Evolutionary conservation across 495 filamentous ascomycete species (phyloP), one percentile per base, ranked within the genome.

Genomic region (Oidiodendron maius): DNA sequence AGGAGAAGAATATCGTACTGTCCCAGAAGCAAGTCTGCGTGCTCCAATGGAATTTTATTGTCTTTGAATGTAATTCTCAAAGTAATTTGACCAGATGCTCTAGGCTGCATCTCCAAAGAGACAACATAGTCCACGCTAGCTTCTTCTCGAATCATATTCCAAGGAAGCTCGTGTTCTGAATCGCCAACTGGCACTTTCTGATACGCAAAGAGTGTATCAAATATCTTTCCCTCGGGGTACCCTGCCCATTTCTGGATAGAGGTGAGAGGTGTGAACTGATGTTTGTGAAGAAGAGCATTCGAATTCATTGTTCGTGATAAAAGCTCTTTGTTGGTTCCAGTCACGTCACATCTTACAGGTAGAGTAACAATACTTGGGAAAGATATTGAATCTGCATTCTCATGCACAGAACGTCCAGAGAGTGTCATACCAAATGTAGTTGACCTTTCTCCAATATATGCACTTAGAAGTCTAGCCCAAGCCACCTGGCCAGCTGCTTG

Each of bases 191-290:
- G 50, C 42, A 71, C 48, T 51, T 87, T 89, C 56, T 91, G 89
- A 58, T 87, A 91, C 0, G 82, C 81, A 59, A 94, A 80, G 23
- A 94, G 64, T 0, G 86, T 86, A 61, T 94, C 87, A 55, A 94
- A 91, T 2, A 89, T 71, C 11, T 69, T 67, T 17, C 74, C 65
- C 24, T 82, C 73, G 0, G 74, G 66, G 40, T 64, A 69, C 3
- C 77, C 78, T 39, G 83, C 67, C 74, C 78, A 82, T 22, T 75
- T 72, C 53, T 89, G 86, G 28, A 93, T 80, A 20, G 75, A 72
- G 4, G 71, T 64, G 13, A 93, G 63, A 3, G 86, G 77, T 0
- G 78, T 77, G 55, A 84, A 84, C 48, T 91, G 87, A 55, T 87
- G 70, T 44, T 76, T 79, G 45, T 79, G 71, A 23, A 87, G 58